Evolutionary conservation across 352 stramenopile species (phyloP), one percentile per base, ranked within the genome.

Genomic region (Phytophthora uliginosa): DNA sequence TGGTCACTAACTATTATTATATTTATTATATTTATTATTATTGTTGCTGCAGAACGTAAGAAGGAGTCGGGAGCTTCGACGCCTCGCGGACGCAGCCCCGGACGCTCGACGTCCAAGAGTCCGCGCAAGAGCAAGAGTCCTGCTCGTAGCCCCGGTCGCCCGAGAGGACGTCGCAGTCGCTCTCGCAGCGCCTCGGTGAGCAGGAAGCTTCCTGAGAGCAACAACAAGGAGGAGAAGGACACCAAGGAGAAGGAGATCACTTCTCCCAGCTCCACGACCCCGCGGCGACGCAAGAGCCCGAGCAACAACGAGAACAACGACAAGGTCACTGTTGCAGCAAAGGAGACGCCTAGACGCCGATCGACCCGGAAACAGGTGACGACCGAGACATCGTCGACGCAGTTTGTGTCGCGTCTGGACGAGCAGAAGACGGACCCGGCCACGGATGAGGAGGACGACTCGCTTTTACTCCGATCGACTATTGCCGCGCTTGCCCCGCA

Each of bases 171-270:
- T 55, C 83, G 83, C 56, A 81, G 84, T 51, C 85, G 87, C 58
- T 89, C 84, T 18, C 86, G 87, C 53, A 94, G 85, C 59, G 86
- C 77, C 61, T 94, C 86, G 4, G 77, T 86, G 33, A 68, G 67
- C 22, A 71, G 85, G 60, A 80, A 80, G 55, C 58, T 83, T 56
- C 66, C 56, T 3, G 47, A 58, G 36, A 68, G 26, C 51, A 67
- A 68, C 59, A 59, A 78, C 15, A 59, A 82, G 5, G 65, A 78
- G 8, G 64, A 70, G 20, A 40, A 68, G 54, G 20, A 47, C 5
- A 55, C 64, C 31, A 22, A 56, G 24, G 45, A 71, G 36, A 56
- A 68, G 33, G 50, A 64, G 33, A 40, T 58, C 13, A 63, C 40
- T 20, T 34, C 18, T 9, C 33, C 31, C 7, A 69, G 60, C 28